A percentile compares a stretch with the other conserved stretches of the same genome.
Evolutionary conservation across 345 rosid species (phyloP).

Genomic region (Gossypium bickii): DNA sequence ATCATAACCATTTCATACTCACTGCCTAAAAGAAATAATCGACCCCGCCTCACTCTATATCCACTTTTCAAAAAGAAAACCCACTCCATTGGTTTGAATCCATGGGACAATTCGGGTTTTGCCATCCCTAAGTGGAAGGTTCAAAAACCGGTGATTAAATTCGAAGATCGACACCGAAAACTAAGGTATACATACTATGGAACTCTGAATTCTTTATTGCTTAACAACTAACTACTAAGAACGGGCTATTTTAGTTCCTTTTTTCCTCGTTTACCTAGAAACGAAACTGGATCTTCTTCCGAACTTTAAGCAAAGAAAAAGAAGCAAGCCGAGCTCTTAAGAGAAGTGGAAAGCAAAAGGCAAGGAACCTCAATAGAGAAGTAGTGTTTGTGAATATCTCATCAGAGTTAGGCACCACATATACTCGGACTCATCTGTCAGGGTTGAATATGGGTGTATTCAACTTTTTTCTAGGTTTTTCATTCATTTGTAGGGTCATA

Average conservation of each 20-base stretch:
- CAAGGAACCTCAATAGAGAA: not conserved
- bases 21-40: no score
- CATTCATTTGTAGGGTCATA: not conserved
- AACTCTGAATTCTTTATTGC: not conserved
- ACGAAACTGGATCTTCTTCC: not conserved
- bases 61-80: no score
- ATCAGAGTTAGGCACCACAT: not conserved
- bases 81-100: no score
- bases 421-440: not conserved
- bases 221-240: not conserved
- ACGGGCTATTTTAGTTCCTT: not conserved
- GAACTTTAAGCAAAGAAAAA: not conserved
- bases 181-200: not conserved
- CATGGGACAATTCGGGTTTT: no score
- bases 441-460: not conserved
- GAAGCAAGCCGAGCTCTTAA: not conserved
- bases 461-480: not conserved
- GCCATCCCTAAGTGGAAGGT: not conserved
- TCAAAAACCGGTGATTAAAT: not conserved
- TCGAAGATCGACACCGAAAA: not conserved
- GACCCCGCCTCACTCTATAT: no score
- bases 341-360: not conserved
- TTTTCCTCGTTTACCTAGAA: not conserved
- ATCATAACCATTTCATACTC: no score
- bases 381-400: not conserved